phyloP scores from a whole-genome alignment of 2,329 filamentous ascomycete species.

The Botrytis medusae region DNA sequence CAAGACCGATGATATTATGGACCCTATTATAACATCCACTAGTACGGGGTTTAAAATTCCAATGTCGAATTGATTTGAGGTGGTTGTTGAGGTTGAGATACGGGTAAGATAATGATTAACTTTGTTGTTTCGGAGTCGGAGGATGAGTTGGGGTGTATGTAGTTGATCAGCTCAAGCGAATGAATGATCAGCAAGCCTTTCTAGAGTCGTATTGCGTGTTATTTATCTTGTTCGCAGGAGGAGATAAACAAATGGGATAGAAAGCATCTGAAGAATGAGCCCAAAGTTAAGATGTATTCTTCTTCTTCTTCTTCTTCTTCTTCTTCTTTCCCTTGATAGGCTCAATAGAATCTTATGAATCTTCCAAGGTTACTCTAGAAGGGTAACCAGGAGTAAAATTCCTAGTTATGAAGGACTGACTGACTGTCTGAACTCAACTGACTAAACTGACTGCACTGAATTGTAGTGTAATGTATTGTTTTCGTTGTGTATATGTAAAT shows the following conservation, averaged over 20 bases:
- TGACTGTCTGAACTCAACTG: neutral
- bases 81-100: conserved; percentile 15
- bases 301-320: neutral
- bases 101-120: conserved; percentile 19
- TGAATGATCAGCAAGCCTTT: conserved; percentile 21
- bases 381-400: neutral
- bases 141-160: conserved; percentile 20
- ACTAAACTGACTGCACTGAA: neutral
- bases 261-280: neutral
- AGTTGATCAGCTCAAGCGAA: conserved; percentile 24
- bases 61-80: conserved; percentile 10
- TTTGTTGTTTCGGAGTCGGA: conserved; percentile 20
- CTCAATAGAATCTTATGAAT: neutral
- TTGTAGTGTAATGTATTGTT: neutral
- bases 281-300: neutral
- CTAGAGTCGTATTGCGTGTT: conserved; percentile 21
- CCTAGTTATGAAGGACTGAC: neutral
- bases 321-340: neutral
- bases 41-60: neutral
- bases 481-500: neutral
- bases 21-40: neutral
- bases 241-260: conserved; percentile 11
- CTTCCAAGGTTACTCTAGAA: neutral
- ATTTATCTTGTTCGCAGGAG: conserved; percentile 15
- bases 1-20: conserved; percentile 13